Conservation (phyloP, 2,329 filamentous ascomycete species). For the Aulographum hederae region DNA sequence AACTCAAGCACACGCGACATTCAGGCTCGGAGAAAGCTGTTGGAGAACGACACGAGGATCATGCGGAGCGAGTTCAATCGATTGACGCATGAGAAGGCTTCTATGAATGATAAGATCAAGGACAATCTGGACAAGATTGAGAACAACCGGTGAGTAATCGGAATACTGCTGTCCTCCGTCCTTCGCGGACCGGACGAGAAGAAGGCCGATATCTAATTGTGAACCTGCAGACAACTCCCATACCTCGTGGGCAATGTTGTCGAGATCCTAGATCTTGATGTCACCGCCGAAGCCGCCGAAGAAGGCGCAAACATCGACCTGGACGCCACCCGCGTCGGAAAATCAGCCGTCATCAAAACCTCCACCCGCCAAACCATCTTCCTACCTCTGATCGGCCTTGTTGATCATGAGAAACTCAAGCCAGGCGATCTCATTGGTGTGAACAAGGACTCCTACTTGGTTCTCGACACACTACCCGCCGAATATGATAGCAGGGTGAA, state of each 20-base stretch:
- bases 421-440: slow-evolving; percentile 94
- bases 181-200: neutral
- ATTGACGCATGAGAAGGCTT: slow-evolving; percentile 82
- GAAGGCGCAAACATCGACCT: slow-evolving; percentile 98
- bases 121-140: slow-evolving; percentile 98
- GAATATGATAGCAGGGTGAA: slow-evolving; percentile 99
- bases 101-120: slow-evolving; percentile 98
- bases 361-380: slow-evolving; percentile 98
- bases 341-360: slow-evolving; percentile 98
- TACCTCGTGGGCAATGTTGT: slow-evolving; percentile 98
- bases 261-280: slow-evolving; percentile 89
- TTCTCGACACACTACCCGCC: slow-evolving; percentile 87
- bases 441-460: slow-evolving; percentile 97
- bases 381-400: slow-evolving; percentile 86
- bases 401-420: slow-evolving; percentile 88
- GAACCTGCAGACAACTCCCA: slow-evolving; percentile 59
- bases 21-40: slow-evolving; percentile 68
- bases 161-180: neutral
- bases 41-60: slow-evolving; percentile 95
- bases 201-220: neutral
- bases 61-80: slow-evolving; percentile 97
- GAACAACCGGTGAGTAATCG: slow-evolving; percentile 64
- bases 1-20: slow-evolving; percentile 90
- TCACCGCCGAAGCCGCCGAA: slow-evolving; percentile 86
- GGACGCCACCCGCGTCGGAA: slow-evolving; percentile 89